These are phyloP conservation scores for Dimargaris verticillata DNA, from an alignment of 192 early-diverging fungal species.

Conservation along the genomic window DNA sequence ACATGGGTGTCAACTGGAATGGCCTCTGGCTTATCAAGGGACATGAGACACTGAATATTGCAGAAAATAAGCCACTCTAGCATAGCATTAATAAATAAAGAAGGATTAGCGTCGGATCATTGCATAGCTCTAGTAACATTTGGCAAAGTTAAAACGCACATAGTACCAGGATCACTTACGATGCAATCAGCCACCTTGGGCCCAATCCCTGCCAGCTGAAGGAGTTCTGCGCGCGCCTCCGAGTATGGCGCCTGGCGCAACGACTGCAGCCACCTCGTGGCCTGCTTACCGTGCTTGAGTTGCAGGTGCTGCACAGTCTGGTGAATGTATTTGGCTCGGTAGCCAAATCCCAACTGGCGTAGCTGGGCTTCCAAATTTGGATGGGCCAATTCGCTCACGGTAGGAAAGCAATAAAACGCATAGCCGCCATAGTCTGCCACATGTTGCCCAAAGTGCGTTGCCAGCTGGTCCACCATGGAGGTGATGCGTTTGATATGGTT, in stretches of 20 bases:
- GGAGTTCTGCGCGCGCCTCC: slow-evolving; percentile 37
- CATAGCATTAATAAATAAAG: too few species aligned
- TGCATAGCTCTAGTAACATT: too few species aligned
- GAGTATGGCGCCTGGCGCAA: slow-evolving; percentile 39
- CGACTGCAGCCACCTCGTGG: slow-evolving; percentile 39
- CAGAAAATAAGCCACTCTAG: neutral
- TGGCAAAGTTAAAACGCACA: too few species aligned
- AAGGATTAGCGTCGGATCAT: too few species aligned
- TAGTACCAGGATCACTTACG: slow-evolving; percentile 17
- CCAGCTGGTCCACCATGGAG: slow-evolving; percentile 41
- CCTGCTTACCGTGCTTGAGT: slow-evolving; percentile 24
- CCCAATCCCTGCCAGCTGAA: slow-evolving; percentile 68
- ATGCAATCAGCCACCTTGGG: slow-evolving; percentile 98
- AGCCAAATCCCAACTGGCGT: slow-evolving; percentile 75
- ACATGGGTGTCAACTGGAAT: slow-evolving; percentile 93
- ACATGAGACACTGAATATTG: slow-evolving; percentile 50
- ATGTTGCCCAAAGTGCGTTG: slow-evolving; percentile 25
- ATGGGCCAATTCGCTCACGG: slow-evolving; percentile 29
- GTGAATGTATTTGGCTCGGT: slow-evolving; percentile 83
- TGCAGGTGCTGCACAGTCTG: slow-evolving; percentile 41
- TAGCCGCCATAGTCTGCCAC: slow-evolving; percentile 19
- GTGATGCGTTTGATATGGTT: slow-evolving; percentile 91
- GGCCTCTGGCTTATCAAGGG: slow-evolving; percentile 61
- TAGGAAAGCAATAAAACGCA: slow-evolving; percentile 56
- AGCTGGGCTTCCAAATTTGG: slow-evolving; percentile 43